Conservation (phyloP, 1,284 basidiomycete genomes). For the Macrocystidia cucumis region DNA sequence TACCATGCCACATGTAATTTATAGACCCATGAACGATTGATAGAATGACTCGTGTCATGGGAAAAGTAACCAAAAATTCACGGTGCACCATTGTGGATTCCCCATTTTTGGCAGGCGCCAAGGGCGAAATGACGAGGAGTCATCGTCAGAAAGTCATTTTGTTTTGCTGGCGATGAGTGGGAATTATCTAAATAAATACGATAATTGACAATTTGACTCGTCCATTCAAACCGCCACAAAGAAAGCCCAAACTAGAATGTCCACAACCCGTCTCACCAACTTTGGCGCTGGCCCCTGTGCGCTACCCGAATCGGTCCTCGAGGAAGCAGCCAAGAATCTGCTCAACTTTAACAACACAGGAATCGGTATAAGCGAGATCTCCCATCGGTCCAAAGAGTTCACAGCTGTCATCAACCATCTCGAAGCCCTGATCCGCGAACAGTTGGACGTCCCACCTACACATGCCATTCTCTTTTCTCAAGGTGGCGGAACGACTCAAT, state of each 20-base stretch:
- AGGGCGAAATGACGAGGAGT: too few relatives aligned
- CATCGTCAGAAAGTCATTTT: too few relatives aligned
- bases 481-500: slow-evolving; percentile 87
- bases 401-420: slow-evolving; percentile 60
- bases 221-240: too few relatives aligned
- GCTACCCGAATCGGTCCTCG: slow-evolving; percentile 75
- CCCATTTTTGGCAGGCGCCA: too few relatives aligned
- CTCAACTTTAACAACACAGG: slow-evolving; percentile 86
- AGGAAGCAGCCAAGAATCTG: slow-evolving; percentile 72
- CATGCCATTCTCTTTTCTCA: slow-evolving; percentile 88
- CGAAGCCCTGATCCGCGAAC: slow-evolving; percentile 62
- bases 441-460: slow-evolving; percentile 77
- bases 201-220: too few relatives aligned
- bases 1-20: too few relatives aligned
- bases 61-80: too few relatives aligned
- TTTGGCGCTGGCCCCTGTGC: slow-evolving; percentile 91
- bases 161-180: too few relatives aligned
- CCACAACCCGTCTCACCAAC: slow-evolving; percentile 61
- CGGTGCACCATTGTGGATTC: too few relatives aligned
- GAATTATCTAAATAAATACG: too few relatives aligned
- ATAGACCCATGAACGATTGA: too few relatives aligned
- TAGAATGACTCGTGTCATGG: too few relatives aligned
- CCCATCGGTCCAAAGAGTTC: slow-evolving; percentile 89
- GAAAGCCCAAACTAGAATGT: slow-evolving; percentile 19
- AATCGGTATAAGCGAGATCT: slow-evolving; percentile 91